These are phyloP conservation scores for Kodamaea suecica DNA, from an alignment of 1,139 yeast species.

Conservation along the genomic window DNA sequence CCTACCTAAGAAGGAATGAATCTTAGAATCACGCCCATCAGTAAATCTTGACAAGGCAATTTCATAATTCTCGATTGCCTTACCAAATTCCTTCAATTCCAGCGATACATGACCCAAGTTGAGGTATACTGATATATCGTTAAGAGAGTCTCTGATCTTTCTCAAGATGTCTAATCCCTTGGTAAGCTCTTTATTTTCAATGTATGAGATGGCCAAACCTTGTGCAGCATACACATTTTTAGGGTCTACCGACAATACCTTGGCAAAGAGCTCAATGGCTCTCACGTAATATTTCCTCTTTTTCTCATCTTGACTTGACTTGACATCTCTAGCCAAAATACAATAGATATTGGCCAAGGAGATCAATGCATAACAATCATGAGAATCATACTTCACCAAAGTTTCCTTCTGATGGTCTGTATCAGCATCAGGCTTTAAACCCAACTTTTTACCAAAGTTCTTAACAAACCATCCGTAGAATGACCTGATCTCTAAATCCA, in stretches of 20 bases:
- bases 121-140: constrained; percentile 77
- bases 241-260: constrained; percentile 81
- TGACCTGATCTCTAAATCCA: constrained; percentile 80
- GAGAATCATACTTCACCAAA: constrained; percentile 74
- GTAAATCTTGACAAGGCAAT: constrained; percentile 69
- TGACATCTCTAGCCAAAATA: constrained; percentile 74
- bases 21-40: constrained; percentile 59
- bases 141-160: constrained; percentile 85
- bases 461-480: constrained; percentile 88
- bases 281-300: constrained; percentile 76
- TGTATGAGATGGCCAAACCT: constrained; percentile 91
- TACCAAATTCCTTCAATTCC: constrained; percentile 77
- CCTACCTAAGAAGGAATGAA: constrained; percentile 74
- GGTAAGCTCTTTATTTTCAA: constrained; percentile 75
- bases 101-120: constrained; percentile 86
- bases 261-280: constrained; percentile 87
- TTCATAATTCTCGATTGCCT: constrained; percentile 88
- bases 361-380: constrained; percentile 84
- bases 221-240: constrained; percentile 95
- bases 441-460: constrained; percentile 55
- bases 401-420: constrained; percentile 83
- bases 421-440: constrained; percentile 59
- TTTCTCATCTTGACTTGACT: constrained; percentile 58
- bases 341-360: constrained; percentile 89
- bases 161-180: constrained; percentile 84